A percentile compares a stretch with the other conserved stretches of the same genome.
Conservation (phyloP, 768 basidiomycete species). For the Tremella fuciformis region DNA sequence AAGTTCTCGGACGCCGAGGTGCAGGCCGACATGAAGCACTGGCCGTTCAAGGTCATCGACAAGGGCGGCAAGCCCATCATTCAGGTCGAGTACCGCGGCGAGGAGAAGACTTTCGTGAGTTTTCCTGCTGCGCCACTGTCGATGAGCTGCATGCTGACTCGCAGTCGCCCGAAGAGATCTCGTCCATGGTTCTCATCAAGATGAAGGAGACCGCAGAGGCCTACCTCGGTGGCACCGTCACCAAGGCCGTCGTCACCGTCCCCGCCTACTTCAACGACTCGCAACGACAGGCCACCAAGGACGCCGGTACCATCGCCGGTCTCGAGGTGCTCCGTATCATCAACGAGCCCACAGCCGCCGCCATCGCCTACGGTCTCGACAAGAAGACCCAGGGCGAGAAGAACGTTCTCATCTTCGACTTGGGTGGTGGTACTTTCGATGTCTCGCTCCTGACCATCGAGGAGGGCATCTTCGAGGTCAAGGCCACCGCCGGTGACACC, state of each 20-base stretch:
- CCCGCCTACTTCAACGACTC: constrained; percentile 99
- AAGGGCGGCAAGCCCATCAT: constrained; percentile 78
- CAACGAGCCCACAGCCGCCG: constrained; percentile 96
- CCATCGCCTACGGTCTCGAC: constrained; percentile 97
- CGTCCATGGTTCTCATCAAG: constrained; percentile 90
- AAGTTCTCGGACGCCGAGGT: constrained; percentile 57
- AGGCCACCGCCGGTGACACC: constrained; percentile 89
- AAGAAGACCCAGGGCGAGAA: constrained; percentile 84
- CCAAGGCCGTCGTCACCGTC: constrained; percentile 96
- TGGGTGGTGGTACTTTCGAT: constrained; percentile 98
- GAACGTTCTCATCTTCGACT: constrained; percentile 96
- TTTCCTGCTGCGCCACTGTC: not conserved
- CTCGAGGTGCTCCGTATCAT: constrained; percentile 94
- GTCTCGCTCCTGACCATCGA: constrained; percentile 93
- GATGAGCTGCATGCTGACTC: constrained; percentile 17
- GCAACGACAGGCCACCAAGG: constrained; percentile 98
- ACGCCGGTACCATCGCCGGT: constrained; percentile 91
- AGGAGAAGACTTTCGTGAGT: constrained; percentile 77
- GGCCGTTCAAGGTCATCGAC: constrained; percentile 70
- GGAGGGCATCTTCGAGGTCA: constrained; percentile 84
- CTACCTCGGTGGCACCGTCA: constrained; percentile 92
- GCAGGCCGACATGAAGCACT: constrained; percentile 58
- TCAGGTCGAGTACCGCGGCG: constrained; percentile 72
- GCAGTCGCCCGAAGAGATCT: constrained; percentile 88
- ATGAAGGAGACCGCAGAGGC: constrained; percentile 99